Conservation (phyloP, 2,329 filamentous ascomycete species). For the Ophiostoma australiae region DNA sequence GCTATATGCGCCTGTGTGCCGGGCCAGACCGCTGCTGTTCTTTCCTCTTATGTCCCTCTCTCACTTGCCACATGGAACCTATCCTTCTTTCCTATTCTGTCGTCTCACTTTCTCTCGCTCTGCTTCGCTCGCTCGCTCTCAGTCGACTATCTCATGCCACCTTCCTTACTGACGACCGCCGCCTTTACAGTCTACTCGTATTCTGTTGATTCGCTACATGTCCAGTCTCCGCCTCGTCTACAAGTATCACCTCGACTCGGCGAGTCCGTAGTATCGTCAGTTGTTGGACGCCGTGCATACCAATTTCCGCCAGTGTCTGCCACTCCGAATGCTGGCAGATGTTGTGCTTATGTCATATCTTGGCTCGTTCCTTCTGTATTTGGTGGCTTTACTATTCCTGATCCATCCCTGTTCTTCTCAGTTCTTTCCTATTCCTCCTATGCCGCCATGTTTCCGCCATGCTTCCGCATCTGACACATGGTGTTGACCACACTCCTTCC, state of each 20-base stretch:
- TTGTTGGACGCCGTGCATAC: constrained; percentile 1
- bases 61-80: not conserved
- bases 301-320: not conserved
- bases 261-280: not conserved
- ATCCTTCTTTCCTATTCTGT: not conserved
- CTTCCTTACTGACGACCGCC: not conserved
- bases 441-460: not conserved
- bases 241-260: not conserved
- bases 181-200: not conserved
- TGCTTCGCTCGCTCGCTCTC: not conserved
- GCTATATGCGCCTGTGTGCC: not conserved
- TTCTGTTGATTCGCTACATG: not conserved
- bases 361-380: constrained; percentile 1
- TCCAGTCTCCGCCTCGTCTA: not conserved
- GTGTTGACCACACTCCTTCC: not conserved
- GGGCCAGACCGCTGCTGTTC: not conserved
- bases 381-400: not conserved
- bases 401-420: not conserved
- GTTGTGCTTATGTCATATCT: constrained; percentile 6
- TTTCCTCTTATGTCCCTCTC: not conserved
- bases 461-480: not conserved
- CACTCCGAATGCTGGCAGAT: constrained; percentile 7
- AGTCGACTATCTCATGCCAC: not conserved
- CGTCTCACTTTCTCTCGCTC: not conserved
- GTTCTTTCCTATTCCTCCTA: not conserved